phyloP scores from a whole-genome alignment of 805 yeast genomes.

The Hanseniaspora guilliermondii region DNA sequence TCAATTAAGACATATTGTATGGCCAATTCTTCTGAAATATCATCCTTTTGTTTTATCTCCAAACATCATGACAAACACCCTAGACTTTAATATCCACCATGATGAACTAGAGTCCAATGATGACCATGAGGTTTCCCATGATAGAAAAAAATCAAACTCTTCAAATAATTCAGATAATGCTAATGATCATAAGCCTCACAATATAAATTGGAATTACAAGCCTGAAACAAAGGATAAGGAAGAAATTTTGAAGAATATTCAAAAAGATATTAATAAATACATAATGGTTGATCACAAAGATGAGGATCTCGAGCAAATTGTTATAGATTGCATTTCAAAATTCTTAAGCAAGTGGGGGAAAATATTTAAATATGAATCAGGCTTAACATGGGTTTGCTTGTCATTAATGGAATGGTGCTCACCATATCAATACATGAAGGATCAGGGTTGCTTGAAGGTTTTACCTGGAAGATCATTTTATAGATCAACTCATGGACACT shows the following conservation, averaged over 20 bases:
- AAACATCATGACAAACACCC: slow-evolving; percentile 48
- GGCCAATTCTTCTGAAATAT: slow-evolving; percentile 71
- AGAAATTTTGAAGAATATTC: slow-evolving; percentile 30
- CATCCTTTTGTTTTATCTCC: slow-evolving; percentile 81
- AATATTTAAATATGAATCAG: slow-evolving; percentile 63
- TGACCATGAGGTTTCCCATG: background rate
- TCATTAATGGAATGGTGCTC: slow-evolving; percentile 86
- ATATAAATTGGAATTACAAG: slow-evolving; percentile 14
- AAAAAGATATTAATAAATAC: slow-evolving; percentile 50
- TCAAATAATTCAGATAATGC: slow-evolving; percentile 21
- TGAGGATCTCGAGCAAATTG: slow-evolving; percentile 7
- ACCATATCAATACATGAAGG: slow-evolving; percentile 20
- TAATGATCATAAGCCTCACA: slow-evolving; percentile 23
- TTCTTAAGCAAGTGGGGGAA: slow-evolving; percentile 72
- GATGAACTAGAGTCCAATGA: background rate
- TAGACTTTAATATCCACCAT: slow-evolving; percentile 15
- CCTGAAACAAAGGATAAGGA: slow-evolving; percentile 16
- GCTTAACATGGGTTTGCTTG: slow-evolving; percentile 77
- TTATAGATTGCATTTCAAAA: slow-evolving; percentile 28
- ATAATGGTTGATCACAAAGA: slow-evolving; percentile 32
- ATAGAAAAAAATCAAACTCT: background rate
- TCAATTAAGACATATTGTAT: slow-evolving; percentile 56
- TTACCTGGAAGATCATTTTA: slow-evolving; percentile 13
- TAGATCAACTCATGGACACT: slow-evolving; percentile 8
- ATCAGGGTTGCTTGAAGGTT: background rate